These are phyloP conservation scores for Pelargonium myrrhifolium DNA, from an alignment of 441 rosid genomes.

Conservation along the genomic window DNA sequence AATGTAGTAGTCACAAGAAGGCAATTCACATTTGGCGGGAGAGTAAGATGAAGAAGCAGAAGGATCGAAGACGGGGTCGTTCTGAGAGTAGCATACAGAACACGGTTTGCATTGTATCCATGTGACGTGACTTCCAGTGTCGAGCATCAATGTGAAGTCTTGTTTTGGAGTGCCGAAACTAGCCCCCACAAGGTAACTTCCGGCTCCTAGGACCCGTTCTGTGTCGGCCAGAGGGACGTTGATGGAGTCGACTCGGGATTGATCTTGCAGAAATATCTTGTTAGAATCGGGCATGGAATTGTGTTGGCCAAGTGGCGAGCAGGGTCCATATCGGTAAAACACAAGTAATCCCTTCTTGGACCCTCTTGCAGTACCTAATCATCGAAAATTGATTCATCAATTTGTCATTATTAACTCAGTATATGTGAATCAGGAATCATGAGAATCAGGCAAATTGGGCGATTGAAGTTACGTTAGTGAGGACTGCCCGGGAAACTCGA, in stretches of 20 bases:
- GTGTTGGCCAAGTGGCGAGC: no score
- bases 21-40: neutral
- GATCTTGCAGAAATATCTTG: conserved; percentile 8
- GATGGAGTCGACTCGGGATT: conserved; percentile 8
- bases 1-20: neutral
- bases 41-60: conserved; percentile 20
- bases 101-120: conserved; percentile 27
- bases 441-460: no score
- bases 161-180: conserved; percentile 25
- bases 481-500: no score
- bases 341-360: no score
- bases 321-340: no score
- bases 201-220: neutral
- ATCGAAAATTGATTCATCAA: no score
- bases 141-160: conserved; percentile 21
- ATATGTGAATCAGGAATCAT: no score
- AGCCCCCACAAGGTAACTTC: conserved; percentile 16
- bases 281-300: neutral
- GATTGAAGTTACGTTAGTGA: no score
- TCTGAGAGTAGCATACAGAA: conserved; percentile 1
- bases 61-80: conserved; percentile 18
- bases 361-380: no score
- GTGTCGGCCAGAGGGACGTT: neutral
- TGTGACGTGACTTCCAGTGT: conserved; percentile 28
- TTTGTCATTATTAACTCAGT: no score